Evolutionary conservation across 2,329 filamentous ascomycete species (phyloP), one percentile per base, ranked within the genome.

Genomic region (Pleurostoma richardsiae): DNA sequence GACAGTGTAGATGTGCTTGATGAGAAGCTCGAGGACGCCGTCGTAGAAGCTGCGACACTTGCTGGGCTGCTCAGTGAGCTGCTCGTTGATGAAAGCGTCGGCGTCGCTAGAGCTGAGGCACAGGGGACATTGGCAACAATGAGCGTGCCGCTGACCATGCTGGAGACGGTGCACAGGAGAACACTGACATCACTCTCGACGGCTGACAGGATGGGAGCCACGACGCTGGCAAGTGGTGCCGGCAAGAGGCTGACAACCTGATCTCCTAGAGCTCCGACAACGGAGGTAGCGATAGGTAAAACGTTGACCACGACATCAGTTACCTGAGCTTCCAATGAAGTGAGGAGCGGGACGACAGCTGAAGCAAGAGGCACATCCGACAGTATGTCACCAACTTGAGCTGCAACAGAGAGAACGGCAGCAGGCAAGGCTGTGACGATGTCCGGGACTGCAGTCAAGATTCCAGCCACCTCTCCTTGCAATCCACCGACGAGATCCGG

Each of bases 351-450:
- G n/a, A 26, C 43, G 3, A 46, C 28, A 6, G 29, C 31, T 19
- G 19, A 19, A 19, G 19, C 19, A 19, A 19, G 19, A n/a, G 45
- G 48, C 30, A 43, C 39, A 3, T 44, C 27, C 29, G 29, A 40
- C 40, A 52, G 40, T 10, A 52, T 41, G 6, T 41, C 39, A 26
- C 41, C 50, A 27, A 52, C 31, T 28, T 50, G 44, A 41, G 41
- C 43, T 29, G 50, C 45, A 7, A 43, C 45, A 40, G 43, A 44
- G 30, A 52, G 43, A 11, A 47, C 50, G 33, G 39, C 50, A 40
- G 47, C 50, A 10, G 50, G 50, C 30, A 52, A 31, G 8, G 47
- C 50, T 5, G 50, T 50, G 43, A 47, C 50, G 11, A 52, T 44
- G n/a, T 31, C 30, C 3, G 50, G 50, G 29, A 42, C 50, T 30